phyloP scores from a whole-genome alignment of 2,329 filamentous ascomycete species.

The Dothistroma septosporum region DNA sequence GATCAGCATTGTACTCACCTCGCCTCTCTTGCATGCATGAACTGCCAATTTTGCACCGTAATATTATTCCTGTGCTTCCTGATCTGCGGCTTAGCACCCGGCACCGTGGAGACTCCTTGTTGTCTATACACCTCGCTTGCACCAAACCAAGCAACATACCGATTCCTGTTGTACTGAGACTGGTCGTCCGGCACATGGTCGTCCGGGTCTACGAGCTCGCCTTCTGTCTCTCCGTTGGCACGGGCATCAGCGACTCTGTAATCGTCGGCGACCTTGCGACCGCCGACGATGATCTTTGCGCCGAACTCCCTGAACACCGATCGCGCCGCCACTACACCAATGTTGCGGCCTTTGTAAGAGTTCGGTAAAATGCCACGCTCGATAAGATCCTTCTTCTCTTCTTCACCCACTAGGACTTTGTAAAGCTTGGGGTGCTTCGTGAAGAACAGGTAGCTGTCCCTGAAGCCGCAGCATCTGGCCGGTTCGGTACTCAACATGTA shows the following conservation, averaged over 20 bases:
- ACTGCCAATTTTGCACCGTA: slow-evolving; percentile 93
- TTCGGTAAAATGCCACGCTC: slow-evolving; percentile 93
- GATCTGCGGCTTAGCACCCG: slow-evolving; percentile 64
- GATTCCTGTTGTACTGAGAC: slow-evolving; percentile 95
- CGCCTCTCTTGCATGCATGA: slow-evolving; percentile 87
- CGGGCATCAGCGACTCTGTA: slow-evolving; percentile 75
- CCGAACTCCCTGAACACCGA: slow-evolving; percentile 98
- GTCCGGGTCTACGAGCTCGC: slow-evolving; percentile 85
- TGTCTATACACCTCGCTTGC: slow-evolving; percentile 94
- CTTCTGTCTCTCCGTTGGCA: slow-evolving; percentile 75
- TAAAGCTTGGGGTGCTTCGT: slow-evolving; percentile 94
- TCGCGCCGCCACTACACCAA: slow-evolving; percentile 91
- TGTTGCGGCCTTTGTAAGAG: slow-evolving; percentile 96
- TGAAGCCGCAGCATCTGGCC: slow-evolving; percentile 91
- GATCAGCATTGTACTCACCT: slow-evolving; percentile 56
- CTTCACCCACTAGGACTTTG: slow-evolving; percentile 96
- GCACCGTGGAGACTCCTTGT: slow-evolving; percentile 41
- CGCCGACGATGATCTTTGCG: slow-evolving; percentile 87
- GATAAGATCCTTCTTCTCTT: slow-evolving; percentile 96
- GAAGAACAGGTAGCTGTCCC: slow-evolving; percentile 98
- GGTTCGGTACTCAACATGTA: slow-evolving; percentile 99
- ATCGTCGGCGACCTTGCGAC: slow-evolving; percentile 80
- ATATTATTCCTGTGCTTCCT: slow-evolving; percentile 84
- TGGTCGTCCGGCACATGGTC: slow-evolving; percentile 71
- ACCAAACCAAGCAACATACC: slow-evolving; percentile 97